Percentiles rank a stretch among this genome's conserved stretches.
Evolutionary conservation across 2,329 filamentous ascomycete genomes (phyloP).

Genomic region (Fusarium equiseti): DNA sequence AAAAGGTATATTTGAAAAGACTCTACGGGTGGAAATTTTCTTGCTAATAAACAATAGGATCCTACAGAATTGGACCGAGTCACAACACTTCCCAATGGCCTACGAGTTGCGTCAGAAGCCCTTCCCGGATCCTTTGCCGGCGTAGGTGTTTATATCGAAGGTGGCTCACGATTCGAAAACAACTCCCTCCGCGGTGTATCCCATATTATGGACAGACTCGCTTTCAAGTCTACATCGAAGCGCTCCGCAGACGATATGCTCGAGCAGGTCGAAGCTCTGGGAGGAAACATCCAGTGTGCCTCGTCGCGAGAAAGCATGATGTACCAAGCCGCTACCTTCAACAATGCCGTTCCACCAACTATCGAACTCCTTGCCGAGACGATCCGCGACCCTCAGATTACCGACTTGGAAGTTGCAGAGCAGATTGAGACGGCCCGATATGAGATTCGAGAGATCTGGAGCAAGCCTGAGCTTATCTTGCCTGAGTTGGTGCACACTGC

Average conservation of each 20-base stretch:
- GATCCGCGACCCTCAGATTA: constrained; percentile 86
- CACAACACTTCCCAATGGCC: constrained; percentile 89
- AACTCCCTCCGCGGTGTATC: constrained; percentile 86
- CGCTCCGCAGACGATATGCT: constrained; percentile 86
- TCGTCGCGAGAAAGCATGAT: constrained; percentile 96
- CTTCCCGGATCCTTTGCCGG: constrained; percentile 94
- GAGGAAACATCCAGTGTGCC: constrained; percentile 96
- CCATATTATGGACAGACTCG: constrained; percentile 94
- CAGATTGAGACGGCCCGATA: constrained; percentile 94
- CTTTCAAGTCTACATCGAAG: constrained; percentile 87
- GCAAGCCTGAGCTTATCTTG: constrained; percentile 94
- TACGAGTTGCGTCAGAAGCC: constrained; percentile 94
- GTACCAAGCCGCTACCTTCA: constrained; percentile 99
- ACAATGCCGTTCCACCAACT: constrained; percentile 86
- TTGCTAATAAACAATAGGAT: constrained; percentile 62
- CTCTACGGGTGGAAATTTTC: accelerated
- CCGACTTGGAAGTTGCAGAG: constrained; percentile 85
- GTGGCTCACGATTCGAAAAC: constrained; percentile 94
- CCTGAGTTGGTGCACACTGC: constrained; percentile 96
- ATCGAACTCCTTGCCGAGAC: constrained; percentile 91
- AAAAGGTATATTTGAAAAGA: constrained; percentile 45
- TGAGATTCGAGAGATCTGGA: constrained; percentile 97
- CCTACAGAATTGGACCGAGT: constrained; percentile 88
- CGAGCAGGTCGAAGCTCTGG: constrained; percentile 86
- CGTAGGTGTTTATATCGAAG: constrained; percentile 95